phyloP scores from a whole-genome alignment of 139 green algal genomes.

The Asterochloris sp. region DNA sequence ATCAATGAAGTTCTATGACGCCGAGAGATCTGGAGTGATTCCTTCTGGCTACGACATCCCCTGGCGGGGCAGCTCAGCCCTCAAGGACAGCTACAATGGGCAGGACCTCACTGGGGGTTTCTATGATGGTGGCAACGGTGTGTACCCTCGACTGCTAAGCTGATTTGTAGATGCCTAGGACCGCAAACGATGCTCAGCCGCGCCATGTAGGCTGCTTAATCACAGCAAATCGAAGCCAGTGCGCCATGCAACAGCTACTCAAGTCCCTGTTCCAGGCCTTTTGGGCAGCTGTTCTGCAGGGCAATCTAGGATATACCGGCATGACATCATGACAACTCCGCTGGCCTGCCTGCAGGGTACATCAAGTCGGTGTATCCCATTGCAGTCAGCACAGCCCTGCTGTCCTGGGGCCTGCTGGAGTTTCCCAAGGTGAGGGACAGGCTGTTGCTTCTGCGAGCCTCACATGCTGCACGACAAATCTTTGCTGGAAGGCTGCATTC shows the following conservation, averaged over 20 bases:
- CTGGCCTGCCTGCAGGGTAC: constrained; percentile 32
- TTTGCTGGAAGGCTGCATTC: too few relatives aligned
- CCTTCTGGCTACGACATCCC: constrained; percentile 26
- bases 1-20: constrained; percentile 35
- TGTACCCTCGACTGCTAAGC: background rate
- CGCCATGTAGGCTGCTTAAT: too few relatives aligned
- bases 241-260: too few relatives aligned
- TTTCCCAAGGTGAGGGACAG: constrained; percentile 35
- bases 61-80: constrained; percentile 36
- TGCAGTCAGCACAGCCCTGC: constrained; percentile 57
- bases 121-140: constrained; percentile 23
- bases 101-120: constrained; percentile 12
- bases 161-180: too few relatives aligned
- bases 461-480: too few relatives aligned
- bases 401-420: constrained; percentile 61
- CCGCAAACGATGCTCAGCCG: too few relatives aligned
- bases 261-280: too few relatives aligned
- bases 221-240: too few relatives aligned
- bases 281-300: too few relatives aligned
- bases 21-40: constrained; percentile 39
- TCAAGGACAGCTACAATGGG: constrained; percentile 13
- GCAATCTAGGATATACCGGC: too few relatives aligned
- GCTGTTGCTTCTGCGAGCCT: too few relatives aligned
- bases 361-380: constrained; percentile 65
- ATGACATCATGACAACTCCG: background rate